A percentile compares a stretch with the other conserved stretches of the same genome.
Evolutionary conservation across 1,284 basidiomycete genomes (phyloP).

Genomic region (Rhodofomes roseus): DNA sequence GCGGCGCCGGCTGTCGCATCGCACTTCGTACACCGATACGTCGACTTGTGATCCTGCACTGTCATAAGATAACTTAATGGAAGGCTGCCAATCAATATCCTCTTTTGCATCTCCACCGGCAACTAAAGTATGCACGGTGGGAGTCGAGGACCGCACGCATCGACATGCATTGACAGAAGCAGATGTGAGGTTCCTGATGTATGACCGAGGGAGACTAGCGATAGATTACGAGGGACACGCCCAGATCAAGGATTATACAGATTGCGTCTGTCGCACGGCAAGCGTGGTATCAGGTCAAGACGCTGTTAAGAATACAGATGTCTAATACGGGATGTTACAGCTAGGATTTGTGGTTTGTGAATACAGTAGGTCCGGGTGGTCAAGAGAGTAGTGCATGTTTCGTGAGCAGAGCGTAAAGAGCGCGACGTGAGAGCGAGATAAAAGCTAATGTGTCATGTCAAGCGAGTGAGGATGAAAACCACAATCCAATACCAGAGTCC

Average conservation of each 20-base stretch:
- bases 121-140: not conserved
- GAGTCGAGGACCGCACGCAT: not conserved
- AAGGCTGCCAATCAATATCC: not conserved
- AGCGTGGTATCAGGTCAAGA: not conserved
- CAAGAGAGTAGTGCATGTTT: not conserved
- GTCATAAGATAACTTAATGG: not conserved
- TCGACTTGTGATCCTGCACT: not conserved
- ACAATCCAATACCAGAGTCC: not conserved
- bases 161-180: not conserved
- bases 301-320: not conserved
- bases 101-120: not conserved
- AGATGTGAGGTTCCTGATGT: not conserved
- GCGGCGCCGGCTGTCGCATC: slow-evolving; percentile 25
- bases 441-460: not conserved
- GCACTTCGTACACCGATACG: slow-evolving; percentile 26
- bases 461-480: too few species aligned
- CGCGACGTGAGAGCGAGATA: not conserved
- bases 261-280: not conserved
- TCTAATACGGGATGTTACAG: not conserved
- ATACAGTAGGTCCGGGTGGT: not conserved
- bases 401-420: not conserved
- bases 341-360: not conserved
- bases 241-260: not conserved
- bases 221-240: not conserved
- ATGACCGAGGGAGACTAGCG: not conserved